Conservation (phyloP, 805 yeast species). For the Ogataea paraovalis region DNA sequence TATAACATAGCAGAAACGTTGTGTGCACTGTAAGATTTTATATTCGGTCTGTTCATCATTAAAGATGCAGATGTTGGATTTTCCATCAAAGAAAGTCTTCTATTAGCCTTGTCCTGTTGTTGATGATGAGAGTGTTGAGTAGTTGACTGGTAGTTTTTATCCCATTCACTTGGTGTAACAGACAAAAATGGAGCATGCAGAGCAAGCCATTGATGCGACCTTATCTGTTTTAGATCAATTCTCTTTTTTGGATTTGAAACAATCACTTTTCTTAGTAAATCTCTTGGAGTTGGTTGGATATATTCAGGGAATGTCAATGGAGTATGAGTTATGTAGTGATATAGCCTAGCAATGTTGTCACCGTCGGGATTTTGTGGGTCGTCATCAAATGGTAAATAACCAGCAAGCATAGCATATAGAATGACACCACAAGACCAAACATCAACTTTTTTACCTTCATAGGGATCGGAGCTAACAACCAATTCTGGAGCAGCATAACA, state of each 20-base stretch:
- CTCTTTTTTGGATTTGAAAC: conserved; percentile 83
- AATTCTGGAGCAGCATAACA: conserved; percentile 98
- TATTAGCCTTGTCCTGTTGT: conserved; percentile 24
- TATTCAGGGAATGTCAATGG: conserved; percentile 95
- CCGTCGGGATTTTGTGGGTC: conserved; percentile 97
- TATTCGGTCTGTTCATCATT: conserved; percentile 32
- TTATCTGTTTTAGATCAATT: conserved; percentile 60
- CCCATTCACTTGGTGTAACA: conserved; percentile 90
- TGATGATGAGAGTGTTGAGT: conserved; percentile 15
- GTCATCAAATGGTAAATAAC: conserved; percentile 95
- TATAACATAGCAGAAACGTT: conserved; percentile 36
- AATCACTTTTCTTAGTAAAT: conserved; percentile 75
- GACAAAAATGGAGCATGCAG: conserved; percentile 79
- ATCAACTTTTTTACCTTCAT: conserved; percentile 90
- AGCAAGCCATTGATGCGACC: conserved; percentile 85
- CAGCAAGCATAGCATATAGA: conserved; percentile 93
- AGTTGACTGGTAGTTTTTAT: conserved; percentile 49
- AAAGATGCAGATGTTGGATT: conserved; percentile 38
- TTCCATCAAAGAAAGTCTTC: conserved; percentile 43
- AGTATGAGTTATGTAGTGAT: conserved; percentile 86
- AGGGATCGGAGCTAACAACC: conserved; percentile 81
- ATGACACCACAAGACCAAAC: conserved; percentile 98
- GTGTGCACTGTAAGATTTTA: conserved; percentile 36
- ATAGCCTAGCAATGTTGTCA: conserved; percentile 83
- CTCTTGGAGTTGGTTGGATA: conserved; percentile 86